Base-by-base conservation (phyloP, 176 grass and related monocot species). In the Saccharum officinarum region DNA sequence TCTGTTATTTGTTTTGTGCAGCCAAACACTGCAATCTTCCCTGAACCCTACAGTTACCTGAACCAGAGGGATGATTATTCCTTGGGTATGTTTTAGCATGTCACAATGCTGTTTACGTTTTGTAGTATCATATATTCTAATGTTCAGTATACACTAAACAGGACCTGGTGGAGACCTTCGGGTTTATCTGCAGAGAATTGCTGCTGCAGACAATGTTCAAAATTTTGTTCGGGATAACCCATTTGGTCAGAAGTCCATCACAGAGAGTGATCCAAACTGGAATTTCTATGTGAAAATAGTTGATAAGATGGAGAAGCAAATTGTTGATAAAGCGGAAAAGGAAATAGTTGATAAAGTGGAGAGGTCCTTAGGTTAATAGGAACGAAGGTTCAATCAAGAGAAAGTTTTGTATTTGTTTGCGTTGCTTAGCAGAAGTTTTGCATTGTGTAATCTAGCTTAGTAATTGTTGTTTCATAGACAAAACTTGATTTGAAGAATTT, bases 1-100 rank as follows among this genome's bases (percentile, higher is more conserved):
- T 68, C 64, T 78, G 75, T 80, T 80, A 57, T 85, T 71, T 84
- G 66, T 71, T 73, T 82, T 80, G 14, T 94, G 42, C 80, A 99
- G 97, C 86, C 90, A 75, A 55, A 94, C 75, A 99, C 92, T 69
- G 97, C 93, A 55, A 99, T 99, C 71, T 99, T 99, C 41, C 92
- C 97, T 7, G 42, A 69, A 17, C 42, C 97, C 30, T 99, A 94
- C 84, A 81, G 82, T 67, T 92, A 84, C 62, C 68, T 18, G 20
- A 83, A 89, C 54, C 4, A 84, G 89, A 76, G 46, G 33, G 90
- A 94, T 80, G 73, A 92, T 70, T 54, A 16, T 79, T 90, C 92
- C 14, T 94, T 99, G 84, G 97, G 97, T 99, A 84, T 83, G 84
- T 33, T 83, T 79, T 76, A 83, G 44, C 9, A 85, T 55, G 23